Evolutionary conservation across 2,329 filamentous ascomycete species (phyloP).

Genomic region (Diaporthe destruens): DNA sequence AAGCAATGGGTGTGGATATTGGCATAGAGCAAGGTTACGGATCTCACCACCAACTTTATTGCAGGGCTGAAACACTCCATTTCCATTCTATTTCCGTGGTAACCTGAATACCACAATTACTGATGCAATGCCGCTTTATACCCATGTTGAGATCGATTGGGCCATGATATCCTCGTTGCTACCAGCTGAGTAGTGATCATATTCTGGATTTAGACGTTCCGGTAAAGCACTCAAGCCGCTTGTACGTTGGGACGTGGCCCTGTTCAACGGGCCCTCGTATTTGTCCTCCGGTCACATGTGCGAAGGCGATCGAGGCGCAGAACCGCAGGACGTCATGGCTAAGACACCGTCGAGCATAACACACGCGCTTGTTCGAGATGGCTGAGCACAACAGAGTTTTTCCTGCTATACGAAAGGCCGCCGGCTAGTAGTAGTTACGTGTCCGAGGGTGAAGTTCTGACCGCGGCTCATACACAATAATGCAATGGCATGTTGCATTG

Average conservation of each 20-base stretch:
- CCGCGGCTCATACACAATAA: conserved; percentile 12
- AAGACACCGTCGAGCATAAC: background rate
- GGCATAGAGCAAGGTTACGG: conserved; percentile 4
- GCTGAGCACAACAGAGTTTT: background rate
- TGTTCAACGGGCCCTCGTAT: conserved; percentile 7
- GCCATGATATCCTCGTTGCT: background rate
- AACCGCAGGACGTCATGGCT: background rate
- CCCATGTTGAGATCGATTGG: background rate
- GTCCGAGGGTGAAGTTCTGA: background rate
- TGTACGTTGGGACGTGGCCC: background rate
- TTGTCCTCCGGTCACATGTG: background rate
- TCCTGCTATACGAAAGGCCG: background rate
- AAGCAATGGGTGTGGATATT: conserved; percentile 5
- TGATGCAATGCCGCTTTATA: background rate
- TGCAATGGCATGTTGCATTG: conserved; percentile 1
- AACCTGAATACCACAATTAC: background rate
- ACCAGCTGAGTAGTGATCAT: background rate
- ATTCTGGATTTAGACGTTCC: background rate
- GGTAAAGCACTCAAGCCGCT: background rate
- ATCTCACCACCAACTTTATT: background rate
- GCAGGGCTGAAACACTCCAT: conserved; percentile 3
- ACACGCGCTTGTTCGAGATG: background rate
- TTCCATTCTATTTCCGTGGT: conserved; percentile 9
- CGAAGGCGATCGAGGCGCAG: conserved; percentile 15
- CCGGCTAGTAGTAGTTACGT: background rate